phyloP scores from a whole-genome alignment of 345 rosid genomes.

The Gossypium ekmanianum region DNA sequence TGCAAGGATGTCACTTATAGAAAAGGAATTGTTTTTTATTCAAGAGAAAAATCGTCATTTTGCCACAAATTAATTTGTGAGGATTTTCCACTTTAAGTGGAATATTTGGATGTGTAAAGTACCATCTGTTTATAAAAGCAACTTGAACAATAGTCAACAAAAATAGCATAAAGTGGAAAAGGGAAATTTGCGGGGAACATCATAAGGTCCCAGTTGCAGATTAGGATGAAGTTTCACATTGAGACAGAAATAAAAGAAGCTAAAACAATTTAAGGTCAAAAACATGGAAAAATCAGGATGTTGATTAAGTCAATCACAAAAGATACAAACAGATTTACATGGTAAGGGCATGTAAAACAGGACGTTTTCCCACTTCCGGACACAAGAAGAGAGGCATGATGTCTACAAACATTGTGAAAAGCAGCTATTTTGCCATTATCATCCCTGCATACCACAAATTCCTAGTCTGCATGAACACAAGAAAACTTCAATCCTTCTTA shows the following conservation, averaged over 20 bases:
- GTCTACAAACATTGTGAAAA: constrained; percentile 91
- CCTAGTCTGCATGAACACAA: constrained; percentile 54
- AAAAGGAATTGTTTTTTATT: not conserved
- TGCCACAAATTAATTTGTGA: not conserved
- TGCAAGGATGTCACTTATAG: not conserved
- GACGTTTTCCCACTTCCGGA: constrained; percentile 68
- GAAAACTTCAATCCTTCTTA: constrained; percentile 17
- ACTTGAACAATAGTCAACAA: not conserved
- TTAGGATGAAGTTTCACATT: not conserved
- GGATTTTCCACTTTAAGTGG: not conserved
- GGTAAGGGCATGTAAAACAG: constrained; percentile 91
- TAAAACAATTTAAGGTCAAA: not conserved
- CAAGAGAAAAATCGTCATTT: not conserved
- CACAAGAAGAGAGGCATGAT: constrained; percentile 83
- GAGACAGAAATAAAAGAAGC: not conserved
- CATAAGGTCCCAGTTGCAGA: not conserved
- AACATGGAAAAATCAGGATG: not conserved
- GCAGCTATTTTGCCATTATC: constrained; percentile 59
- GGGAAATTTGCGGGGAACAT: not conserved
- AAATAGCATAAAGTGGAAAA: not conserved
- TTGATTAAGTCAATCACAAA: not conserved
- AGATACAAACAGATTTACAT: constrained; percentile 39
- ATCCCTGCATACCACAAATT: constrained; percentile 70
- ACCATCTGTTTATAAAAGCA: not conserved
- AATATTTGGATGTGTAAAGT: not conserved